Base-by-base conservation (phyloP, 768 basidiomycete genomes). In the Trametes punicea region DNA sequence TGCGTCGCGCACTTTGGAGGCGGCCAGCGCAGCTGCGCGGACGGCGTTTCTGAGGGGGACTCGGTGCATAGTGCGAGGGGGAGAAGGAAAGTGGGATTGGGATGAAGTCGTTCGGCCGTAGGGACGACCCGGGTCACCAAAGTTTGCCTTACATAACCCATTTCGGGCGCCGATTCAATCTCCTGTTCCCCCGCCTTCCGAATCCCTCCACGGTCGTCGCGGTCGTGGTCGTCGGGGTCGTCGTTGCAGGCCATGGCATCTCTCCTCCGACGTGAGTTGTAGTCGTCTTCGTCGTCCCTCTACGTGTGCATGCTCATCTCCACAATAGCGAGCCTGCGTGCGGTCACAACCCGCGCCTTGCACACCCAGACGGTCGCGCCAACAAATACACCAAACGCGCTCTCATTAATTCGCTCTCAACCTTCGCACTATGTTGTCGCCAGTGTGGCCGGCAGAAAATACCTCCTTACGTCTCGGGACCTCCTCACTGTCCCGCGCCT, bases 371-470 rank as follows among this genome's bases (percentile, higher is more conserved):
- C 67, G 4, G 54, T 46, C 18, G 48, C 64, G 36, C 73, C 75
- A 3, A 53, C 64, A 58, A 77, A 80, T 13, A 77, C 82, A n/a
- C 42, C 80, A 44, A 72, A 79, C 45, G 93, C 93, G 5, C 77
- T 97, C 67, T 74, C 82, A 39, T 80, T 93, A 69, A 88, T 98
- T 57, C 86, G 87, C 67, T 88, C 93, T 0, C 94, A 98, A 63
- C 92, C 96, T 5, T 87, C 88, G 0, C 88, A 92, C 73, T 99
- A 98, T 75, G 79, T 96, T 70, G 79, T 95, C 67, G 94, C 94
- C 57, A 83, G 88, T 20, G 80, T 99, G 50, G 89, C 88, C 54
- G 88, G 93, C 64, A 81, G 82, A 67, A 89, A 88, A 71, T 93
- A 97, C 74, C 83, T 98, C 62, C 79, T 99, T 21, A 82, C 96